Evolutionary conservation across 345 rosid species (phyloP).

Genomic region (Acer yangbiense): DNA sequence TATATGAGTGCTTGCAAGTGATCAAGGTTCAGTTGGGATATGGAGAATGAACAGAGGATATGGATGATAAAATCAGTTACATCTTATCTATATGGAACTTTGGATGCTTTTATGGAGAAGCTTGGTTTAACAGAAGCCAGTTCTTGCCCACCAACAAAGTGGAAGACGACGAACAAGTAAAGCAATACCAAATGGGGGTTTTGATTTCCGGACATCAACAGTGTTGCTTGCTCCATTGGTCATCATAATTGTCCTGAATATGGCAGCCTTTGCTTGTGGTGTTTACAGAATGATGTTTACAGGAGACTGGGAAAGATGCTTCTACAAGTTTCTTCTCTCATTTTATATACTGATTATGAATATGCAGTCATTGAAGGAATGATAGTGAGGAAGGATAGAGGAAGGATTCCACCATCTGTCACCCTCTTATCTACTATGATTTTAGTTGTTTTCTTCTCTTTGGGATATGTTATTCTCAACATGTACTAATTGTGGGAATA

Average conservation of each 20-base stretch:
- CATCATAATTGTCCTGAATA: constrained; percentile 33
- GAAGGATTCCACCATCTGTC: too few species aligned
- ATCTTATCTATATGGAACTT: constrained; percentile 21
- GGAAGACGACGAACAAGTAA: constrained; percentile 22
- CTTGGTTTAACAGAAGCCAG: constrained; percentile 36
- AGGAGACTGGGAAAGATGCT: too few species aligned
- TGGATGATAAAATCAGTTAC: constrained; percentile 51
- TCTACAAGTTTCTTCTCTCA: too few species aligned
- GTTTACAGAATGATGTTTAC: constrained; percentile 25
- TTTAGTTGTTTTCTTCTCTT: too few species aligned
- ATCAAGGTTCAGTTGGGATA: constrained; percentile 21
- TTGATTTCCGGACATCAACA: constrained; percentile 39
- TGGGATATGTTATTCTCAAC: too few species aligned
- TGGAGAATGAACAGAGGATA: constrained; percentile 34
- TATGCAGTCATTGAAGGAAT: too few species aligned
- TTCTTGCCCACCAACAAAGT: constrained; percentile 45
- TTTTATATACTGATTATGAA: too few species aligned
- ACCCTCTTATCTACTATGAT: too few species aligned
- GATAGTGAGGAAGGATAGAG: too few species aligned
- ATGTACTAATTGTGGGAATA: too few species aligned
- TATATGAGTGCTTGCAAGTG: constrained; percentile 32
- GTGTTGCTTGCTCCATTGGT: constrained; percentile 43
- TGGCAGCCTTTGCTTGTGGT: constrained; percentile 27
- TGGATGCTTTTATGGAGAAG: constrained; percentile 32
- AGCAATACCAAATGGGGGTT: constrained; percentile 35